Conservation (phyloP, 2,329 filamentous ascomycete species). For the Pyrenophora tritici-repentis region DNA sequence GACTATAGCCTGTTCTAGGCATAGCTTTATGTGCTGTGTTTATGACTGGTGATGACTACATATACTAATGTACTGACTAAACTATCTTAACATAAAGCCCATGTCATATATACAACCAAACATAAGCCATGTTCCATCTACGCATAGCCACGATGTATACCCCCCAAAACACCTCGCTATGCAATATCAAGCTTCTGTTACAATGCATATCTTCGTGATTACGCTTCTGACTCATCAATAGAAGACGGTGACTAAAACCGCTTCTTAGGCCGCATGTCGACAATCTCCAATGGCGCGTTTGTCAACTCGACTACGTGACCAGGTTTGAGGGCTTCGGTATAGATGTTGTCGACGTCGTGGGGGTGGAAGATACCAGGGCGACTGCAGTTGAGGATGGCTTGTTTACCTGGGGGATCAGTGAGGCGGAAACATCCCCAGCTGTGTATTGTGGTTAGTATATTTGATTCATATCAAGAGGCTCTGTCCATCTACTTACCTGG, state of each 20-base stretch:
- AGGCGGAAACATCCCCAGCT: constrained; percentile 92
- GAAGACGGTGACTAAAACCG: constrained; percentile 8
- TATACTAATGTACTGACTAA: no score
- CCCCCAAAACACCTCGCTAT: constrained; percentile 11
- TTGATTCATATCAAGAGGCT: neutral
- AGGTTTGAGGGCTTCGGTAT: constrained; percentile 69
- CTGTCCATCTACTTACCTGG: constrained; percentile 64
- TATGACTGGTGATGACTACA: no score
- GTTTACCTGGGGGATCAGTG: constrained; percentile 88
- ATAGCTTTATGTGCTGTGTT: no score
- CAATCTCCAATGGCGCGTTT: constrained; percentile 65
- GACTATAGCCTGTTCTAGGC: no score
- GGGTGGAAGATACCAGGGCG: constrained; percentile 84
- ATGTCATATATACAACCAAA: no score
- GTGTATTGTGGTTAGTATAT: constrained; percentile 1
- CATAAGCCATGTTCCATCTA: neutral
- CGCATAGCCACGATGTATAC: neutral
- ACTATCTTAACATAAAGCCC: no score
- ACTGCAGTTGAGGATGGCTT: constrained; percentile 79
- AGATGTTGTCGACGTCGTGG: constrained; percentile 71
- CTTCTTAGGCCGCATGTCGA: constrained; percentile 60
- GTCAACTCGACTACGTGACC: constrained; percentile 64
- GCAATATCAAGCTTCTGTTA: neutral
- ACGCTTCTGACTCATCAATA: neutral
- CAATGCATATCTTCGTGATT: neutral